Percentiles rank a stretch among this genome's conserved stretches.
These are phyloP conservation scores for Paulownia fortunei DNA, from an alignment of 257 asterid species.

Conservation along the genomic window DNA sequence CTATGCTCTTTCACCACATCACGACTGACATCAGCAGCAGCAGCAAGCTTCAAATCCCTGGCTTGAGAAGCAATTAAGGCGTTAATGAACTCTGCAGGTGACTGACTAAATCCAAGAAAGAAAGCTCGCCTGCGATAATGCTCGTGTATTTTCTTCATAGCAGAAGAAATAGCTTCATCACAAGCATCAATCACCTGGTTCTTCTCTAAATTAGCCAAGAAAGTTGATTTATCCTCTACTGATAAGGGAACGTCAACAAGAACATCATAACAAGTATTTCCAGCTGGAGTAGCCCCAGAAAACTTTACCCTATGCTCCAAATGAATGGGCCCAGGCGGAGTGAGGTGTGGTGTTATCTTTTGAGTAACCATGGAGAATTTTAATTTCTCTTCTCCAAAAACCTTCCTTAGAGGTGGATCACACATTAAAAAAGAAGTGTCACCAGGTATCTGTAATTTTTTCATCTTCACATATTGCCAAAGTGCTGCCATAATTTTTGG, in stretches of 20 bases:
- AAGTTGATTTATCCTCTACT: constrained; percentile 53
- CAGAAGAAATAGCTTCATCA: constrained; percentile 71
- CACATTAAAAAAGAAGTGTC: constrained; percentile 78
- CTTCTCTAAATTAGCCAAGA: constrained; percentile 59
- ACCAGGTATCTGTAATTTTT: constrained; percentile 68
- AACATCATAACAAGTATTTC: constrained; percentile 82
- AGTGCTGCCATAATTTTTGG: constrained; percentile 70
- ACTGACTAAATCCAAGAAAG: constrained; percentile 90
- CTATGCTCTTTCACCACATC: constrained; percentile 70
- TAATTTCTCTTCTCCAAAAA: constrained; percentile 88
- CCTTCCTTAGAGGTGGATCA: constrained; percentile 73
- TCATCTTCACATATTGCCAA: constrained; percentile 78
- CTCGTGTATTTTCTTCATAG: constrained; percentile 71
- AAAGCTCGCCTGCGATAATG: constrained; percentile 70
- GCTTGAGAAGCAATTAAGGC: constrained; percentile 82
- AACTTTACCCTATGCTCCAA: constrained; percentile 86
- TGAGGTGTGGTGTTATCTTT: constrained; percentile 71
- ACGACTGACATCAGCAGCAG: constrained; percentile 63
- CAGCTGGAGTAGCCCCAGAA: constrained; percentile 74
- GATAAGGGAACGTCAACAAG: constrained; percentile 75
- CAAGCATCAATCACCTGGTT: constrained; percentile 64
- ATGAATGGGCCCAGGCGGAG: constrained; percentile 83
- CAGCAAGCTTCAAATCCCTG: constrained; percentile 77
- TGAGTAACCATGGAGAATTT: constrained; percentile 75
- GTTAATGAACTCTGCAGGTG: constrained; percentile 88